Base-by-base conservation (phyloP, 1,284 basidiomycete genomes). In the Ganoderma sinense region DNA sequence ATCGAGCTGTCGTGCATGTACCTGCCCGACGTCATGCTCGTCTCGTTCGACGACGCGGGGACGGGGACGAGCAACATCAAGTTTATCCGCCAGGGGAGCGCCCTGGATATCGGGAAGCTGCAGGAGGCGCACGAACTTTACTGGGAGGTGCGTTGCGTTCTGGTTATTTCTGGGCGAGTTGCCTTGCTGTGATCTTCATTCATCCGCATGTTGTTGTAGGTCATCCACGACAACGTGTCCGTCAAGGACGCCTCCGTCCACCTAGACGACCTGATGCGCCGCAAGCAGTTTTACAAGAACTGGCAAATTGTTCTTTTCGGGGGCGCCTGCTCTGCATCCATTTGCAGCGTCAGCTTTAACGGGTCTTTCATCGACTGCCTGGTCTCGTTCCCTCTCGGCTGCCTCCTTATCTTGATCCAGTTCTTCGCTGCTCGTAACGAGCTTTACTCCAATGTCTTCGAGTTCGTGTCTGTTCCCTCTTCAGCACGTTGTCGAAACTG, bases 21-120 rank as follows among this genome's bases (percentile, higher is more conserved):
- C 80, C 84, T 97, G 53, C 96, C 96, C 4, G 94, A 94, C 69
- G 86, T 94, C 65, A 92, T 95, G 84, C 85, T 94, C 51, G 86
- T 95, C 78, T 91, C 92, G 55, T 96, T 97, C 75, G 93, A 94
- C 75, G 96, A 97, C 80, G 85, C 87, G 18, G 83, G 90, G 2
- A 97, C 95, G 3, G 93, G 94, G 73, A 97, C 96, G 5, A 94
- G 91, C 74, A 93, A 93, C 77, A 91, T 96, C 76, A 95, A 94
- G 82, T 89, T 96, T 80, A 92, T 95, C 75, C 89, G 93, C 71
- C 94, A 96, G 81, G 84, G 87, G 26, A 90, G 89, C 65, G 86
- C 90, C 8, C 84, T 96, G 61, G 92, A 96, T 78, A 85, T 96
- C 20, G 90, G 89, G 58, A 96, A 96, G 80, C 85, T 96, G 13